These are phyloP conservation scores for Termitomyces bulborhizus DNA, from an alignment of 768 basidiomycete genomes.

Conservation along the genomic window DNA sequence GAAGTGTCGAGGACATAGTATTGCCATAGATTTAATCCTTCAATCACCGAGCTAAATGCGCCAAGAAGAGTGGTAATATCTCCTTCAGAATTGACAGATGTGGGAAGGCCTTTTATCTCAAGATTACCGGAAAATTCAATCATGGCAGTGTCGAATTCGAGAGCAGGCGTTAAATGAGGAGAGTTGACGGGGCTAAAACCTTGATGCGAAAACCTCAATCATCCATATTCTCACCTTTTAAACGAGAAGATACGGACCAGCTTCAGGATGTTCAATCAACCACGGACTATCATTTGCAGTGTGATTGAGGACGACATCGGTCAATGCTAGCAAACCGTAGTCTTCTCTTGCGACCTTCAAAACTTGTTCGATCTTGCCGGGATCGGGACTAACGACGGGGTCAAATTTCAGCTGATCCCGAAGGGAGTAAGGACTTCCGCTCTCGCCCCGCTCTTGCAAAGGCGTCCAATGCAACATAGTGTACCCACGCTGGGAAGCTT, in stretches of 20 bases:
- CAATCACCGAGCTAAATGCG: constrained; percentile 56
- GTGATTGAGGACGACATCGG: constrained; percentile 96
- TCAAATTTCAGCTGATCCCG: constrained; percentile 83
- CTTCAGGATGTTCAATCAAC: constrained; percentile 92
- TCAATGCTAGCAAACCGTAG: constrained; percentile 84
- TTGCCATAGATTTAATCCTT: constrained; percentile 79
- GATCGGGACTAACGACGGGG: constrained; percentile 57
- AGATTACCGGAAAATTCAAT: constrained; percentile 73
- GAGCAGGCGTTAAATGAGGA: constrained; percentile 87
- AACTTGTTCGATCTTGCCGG: constrained; percentile 52
- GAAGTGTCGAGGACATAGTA: constrained; percentile 85
- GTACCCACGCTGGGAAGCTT: constrained; percentile 87
- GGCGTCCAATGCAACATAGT: constrained; percentile 99
- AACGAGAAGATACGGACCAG: constrained; percentile 47
- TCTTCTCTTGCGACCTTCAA: constrained; percentile 72
- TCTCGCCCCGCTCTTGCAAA: constrained; percentile 84
- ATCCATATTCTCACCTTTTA: background rate
- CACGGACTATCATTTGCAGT: constrained; percentile 93
- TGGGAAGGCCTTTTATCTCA: constrained; percentile 63
- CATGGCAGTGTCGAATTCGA: constrained; percentile 87
- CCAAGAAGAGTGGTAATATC: constrained; percentile 66
- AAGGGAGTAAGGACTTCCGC: constrained; percentile 92
- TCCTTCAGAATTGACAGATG: constrained; percentile 48
- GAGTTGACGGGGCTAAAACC: constrained; percentile 89
- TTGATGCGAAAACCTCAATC: constrained; percentile 19